These are phyloP conservation scores for Lithospermum erythrorhizon DNA, from an alignment of 257 asterid species.

Conservation along the genomic window DNA sequence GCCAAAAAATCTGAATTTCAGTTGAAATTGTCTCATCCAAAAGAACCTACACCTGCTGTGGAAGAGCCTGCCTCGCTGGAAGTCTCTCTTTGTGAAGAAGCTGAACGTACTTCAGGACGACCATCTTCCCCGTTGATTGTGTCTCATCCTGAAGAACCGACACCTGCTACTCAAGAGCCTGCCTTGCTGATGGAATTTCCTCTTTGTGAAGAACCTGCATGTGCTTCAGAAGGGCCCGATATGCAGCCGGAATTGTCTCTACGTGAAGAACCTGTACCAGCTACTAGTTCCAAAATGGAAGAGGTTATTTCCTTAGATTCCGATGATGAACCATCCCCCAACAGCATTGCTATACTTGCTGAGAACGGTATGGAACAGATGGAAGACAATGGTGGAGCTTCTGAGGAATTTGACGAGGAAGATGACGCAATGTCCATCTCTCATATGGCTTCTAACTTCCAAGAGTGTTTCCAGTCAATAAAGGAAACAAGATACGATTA, in stretches of 20 bases:
- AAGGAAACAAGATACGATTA: constrained; percentile 18
- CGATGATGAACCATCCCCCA: constrained; percentile 32
- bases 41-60: background rate
- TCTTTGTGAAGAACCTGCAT: constrained; percentile 1
- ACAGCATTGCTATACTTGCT: constrained; percentile 16
- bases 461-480: constrained; percentile 46
- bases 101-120: background rate
- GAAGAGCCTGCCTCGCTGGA: background rate
- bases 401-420: constrained; percentile 27
- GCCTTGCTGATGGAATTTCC: background rate
- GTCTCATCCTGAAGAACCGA: background rate
- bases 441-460: constrained; percentile 69
- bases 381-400: constrained; percentile 16
- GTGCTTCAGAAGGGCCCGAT: constrained; percentile 11
- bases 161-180: background rate
- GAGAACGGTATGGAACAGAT: constrained; percentile 10
- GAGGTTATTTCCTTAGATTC: constrained; percentile 50
- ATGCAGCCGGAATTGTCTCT: constrained; percentile 12
- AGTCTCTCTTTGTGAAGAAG: background rate
- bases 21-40: background rate
- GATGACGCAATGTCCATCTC: constrained; percentile 52
- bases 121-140: no score
- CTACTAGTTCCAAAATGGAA: constrained; percentile 25
- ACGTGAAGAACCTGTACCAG: constrained; percentile 11
- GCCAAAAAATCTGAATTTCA: background rate